Conservation (phyloP, 2,329 filamentous ascomycete genomes). For the Nemania sp. region DNA sequence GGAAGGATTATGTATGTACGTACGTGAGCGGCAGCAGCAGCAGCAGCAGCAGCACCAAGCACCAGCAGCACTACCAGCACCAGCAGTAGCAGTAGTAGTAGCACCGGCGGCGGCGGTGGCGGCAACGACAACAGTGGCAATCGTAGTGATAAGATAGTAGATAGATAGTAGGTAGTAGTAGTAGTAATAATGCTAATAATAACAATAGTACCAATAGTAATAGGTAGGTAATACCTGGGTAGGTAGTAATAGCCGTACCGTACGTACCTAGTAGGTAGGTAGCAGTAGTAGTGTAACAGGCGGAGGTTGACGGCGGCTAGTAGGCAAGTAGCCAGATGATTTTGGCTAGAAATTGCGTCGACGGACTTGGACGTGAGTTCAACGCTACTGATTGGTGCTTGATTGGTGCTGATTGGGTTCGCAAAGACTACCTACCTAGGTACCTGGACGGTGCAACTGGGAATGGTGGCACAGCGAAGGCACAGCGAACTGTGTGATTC, state of each 20-base stretch:
- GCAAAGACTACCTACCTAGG: conserved; percentile 7
- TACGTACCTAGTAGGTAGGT: conserved; percentile 12
- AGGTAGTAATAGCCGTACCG: background rate
- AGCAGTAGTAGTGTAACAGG: conserved; percentile 4
- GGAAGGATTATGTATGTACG: conserved; percentile 17
- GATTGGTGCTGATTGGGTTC: conserved; percentile 4
- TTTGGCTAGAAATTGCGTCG: background rate
- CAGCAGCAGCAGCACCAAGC: background rate
- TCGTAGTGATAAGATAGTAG: background rate
- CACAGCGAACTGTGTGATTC: background rate
- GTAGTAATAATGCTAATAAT: background rate
- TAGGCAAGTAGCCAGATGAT: background rate
- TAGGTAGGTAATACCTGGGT: background rate
- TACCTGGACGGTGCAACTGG: background rate
- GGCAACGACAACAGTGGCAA: background rate
- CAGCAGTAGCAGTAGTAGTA: background rate
- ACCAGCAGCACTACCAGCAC: background rate
- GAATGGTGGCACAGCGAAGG: no score
- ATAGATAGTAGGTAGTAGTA: background rate
- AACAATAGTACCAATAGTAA: no score
- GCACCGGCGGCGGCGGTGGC: background rate
- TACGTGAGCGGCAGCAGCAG: background rate
- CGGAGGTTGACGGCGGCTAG: conserved; percentile 2
- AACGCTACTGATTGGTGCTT: no score
- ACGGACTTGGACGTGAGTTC: background rate